phyloP scores from a whole-genome alignment of 805 yeast genomes.

The Schwanniomyces polymorphus region DNA sequence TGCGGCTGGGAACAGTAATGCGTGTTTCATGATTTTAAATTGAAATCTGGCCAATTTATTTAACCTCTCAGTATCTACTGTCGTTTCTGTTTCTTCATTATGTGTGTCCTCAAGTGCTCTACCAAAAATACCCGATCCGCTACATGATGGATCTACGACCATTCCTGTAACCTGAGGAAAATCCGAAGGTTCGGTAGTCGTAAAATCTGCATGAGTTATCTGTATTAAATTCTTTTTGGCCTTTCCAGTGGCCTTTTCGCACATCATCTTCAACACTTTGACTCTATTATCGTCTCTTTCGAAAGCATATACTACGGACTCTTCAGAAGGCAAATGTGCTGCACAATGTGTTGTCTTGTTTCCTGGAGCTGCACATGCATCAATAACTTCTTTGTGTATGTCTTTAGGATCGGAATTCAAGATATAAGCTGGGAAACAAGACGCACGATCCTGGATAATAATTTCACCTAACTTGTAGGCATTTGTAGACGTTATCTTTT shows the following conservation, averaged over 20 bases:
- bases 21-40: constrained; percentile 84
- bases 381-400: constrained; percentile 65
- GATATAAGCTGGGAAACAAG: constrained; percentile 93
- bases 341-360: constrained; percentile 95
- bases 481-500: constrained; percentile 63
- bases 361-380: constrained; percentile 98
- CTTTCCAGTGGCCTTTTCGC: constrained; percentile 58
- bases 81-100: constrained; percentile 46
- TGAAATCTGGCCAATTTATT: constrained; percentile 83
- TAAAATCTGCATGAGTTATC: constrained; percentile 64
- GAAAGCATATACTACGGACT: constrained; percentile 68
- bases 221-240: constrained; percentile 37
- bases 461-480: constrained; percentile 74
- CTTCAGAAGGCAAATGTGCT: constrained; percentile 45
- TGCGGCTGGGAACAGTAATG: constrained; percentile 77
- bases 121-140: constrained; percentile 98
- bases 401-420: constrained; percentile 53
- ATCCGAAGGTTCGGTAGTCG: constrained; percentile 56
- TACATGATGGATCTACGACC: constrained; percentile 94
- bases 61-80: constrained; percentile 56
- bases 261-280: constrained; percentile 71
- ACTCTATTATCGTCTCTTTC: constrained; percentile 82
- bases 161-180: constrained; percentile 72
- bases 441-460: constrained; percentile 94
- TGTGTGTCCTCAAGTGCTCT: constrained; percentile 59